These are phyloP conservation scores for Geotrichum carabidarum DNA, from an alignment of 1,139 yeast genomes.

Conservation along the genomic window DNA sequence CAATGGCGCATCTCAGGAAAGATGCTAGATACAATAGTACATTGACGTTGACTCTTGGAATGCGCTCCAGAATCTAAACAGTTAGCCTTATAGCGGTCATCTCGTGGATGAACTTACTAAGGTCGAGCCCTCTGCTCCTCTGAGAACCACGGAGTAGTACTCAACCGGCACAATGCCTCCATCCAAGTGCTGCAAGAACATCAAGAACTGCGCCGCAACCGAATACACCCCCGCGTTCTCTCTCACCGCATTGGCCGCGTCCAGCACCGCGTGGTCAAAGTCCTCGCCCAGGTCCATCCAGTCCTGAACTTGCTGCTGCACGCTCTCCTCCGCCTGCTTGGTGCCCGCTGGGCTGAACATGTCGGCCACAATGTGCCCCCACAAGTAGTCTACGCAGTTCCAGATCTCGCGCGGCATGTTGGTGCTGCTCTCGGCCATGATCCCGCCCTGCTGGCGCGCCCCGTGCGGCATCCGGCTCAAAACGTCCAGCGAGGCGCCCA, in stretches of 20 bases:
- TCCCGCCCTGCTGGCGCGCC: slow-evolving; percentile 27
- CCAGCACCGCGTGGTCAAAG: slow-evolving; percentile 35
- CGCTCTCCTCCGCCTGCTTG: slow-evolving; percentile 19
- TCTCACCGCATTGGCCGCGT: slow-evolving; percentile 27
- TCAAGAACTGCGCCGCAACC: slow-evolving; percentile 34
- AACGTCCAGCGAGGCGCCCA: slow-evolving; percentile 34
- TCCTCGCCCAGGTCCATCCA: slow-evolving; percentile 37
- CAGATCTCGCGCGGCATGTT: slow-evolving; percentile 36
- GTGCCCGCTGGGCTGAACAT: slow-evolving; percentile 13
- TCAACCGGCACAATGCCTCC: slow-evolving; percentile 43
- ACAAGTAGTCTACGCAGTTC: slow-evolving; percentile 38
- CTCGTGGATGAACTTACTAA: slow-evolving; percentile 21
- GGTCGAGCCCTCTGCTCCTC: slow-evolving; percentile 15
- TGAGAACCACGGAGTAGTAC: slow-evolving; percentile 26
- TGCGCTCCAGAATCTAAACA: slow-evolving; percentile 35
- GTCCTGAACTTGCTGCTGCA: slow-evolving; percentile 33
- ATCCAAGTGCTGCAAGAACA: slow-evolving; percentile 38
- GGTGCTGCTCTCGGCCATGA: slow-evolving; percentile 20
- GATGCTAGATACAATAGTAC: slow-evolving; percentile 40
- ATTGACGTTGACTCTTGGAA: slow-evolving; percentile 42
- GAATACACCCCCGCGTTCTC: slow-evolving; percentile 29
- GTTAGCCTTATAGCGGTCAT: too few relatives aligned
- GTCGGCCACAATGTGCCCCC: slow-evolving; percentile 25
- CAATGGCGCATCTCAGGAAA: slow-evolving; percentile 36
- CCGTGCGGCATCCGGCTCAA: slow-evolving; percentile 33